Percentiles rank a stretch among this genome's conserved stretches.
Evolutionary conservation across 306 rosid genomes (phyloP).

Genomic region (Hylodesmum podocarpum): DNA sequence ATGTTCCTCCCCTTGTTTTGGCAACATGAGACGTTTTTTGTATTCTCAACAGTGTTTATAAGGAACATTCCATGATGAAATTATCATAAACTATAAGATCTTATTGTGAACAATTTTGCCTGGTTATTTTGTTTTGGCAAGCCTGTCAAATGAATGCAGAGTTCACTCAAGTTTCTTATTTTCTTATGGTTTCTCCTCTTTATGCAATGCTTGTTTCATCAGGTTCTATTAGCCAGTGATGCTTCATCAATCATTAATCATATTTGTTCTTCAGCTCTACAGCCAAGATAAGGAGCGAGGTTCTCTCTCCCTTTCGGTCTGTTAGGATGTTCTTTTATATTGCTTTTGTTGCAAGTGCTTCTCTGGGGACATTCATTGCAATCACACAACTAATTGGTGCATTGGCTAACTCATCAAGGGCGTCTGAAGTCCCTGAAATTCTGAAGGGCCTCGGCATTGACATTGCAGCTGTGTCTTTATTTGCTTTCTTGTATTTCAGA

Average conservation of each 20-base stretch:
- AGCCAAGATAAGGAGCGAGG: constrained; percentile 81
- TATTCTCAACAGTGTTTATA: neutral
- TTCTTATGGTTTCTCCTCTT: constrained; percentile 36
- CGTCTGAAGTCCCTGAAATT: constrained; percentile 55
- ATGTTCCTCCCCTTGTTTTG: no score
- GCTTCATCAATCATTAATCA: constrained; percentile 48
- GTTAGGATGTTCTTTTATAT: constrained; percentile 87
- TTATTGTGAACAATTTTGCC: neutral
- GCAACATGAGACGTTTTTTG: no score
- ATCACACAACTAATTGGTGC: constrained; percentile 69
- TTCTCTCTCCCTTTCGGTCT: constrained; percentile 79
- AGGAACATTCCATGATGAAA: neutral
- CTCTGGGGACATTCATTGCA: constrained; percentile 76
- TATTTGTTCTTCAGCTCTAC: constrained; percentile 71
- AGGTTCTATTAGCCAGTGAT: constrained; percentile 52
- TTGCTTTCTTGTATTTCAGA: constrained; percentile 69
- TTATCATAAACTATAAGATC: neutral
- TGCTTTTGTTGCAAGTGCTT: constrained; percentile 72
- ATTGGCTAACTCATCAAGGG: constrained; percentile 66
- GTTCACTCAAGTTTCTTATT: constrained; percentile 12
- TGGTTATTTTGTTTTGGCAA: constrained; percentile 11
- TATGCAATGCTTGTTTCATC: constrained; percentile 42
- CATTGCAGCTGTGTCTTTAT: constrained; percentile 73
- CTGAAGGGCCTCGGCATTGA: constrained; percentile 75
- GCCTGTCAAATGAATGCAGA: constrained; percentile 28